phyloP scores from a whole-genome alignment of 2,329 filamentous ascomycete genomes.

The Aspergillus quadricinctus region DNA sequence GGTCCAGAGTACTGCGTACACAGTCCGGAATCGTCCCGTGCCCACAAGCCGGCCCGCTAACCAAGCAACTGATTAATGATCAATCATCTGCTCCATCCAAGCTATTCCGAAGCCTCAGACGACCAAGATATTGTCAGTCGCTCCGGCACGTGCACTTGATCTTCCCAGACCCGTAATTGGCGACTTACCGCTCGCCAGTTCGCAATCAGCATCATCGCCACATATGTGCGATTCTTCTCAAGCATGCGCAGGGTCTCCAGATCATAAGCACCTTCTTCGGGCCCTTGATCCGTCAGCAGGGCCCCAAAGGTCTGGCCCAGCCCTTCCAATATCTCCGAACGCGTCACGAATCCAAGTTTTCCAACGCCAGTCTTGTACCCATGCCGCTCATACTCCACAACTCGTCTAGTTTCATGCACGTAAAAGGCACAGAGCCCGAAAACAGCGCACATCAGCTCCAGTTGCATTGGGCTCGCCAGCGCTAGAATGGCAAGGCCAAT shows the following conservation, averaged over 20 bases:
- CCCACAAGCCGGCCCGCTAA: not conserved
- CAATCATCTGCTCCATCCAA: not conserved
- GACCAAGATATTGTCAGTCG: not conserved
- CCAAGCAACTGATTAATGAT: not conserved
- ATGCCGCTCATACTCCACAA: conserved; percentile 14
- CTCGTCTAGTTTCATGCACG: conserved; percentile 23
- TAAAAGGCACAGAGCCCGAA: conserved; percentile 35
- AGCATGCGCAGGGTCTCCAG: conserved; percentile 12
- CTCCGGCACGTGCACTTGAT: conserved; percentile 3
- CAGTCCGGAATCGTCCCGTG: not conserved
- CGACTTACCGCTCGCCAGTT: conserved; percentile 34
- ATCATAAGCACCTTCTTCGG: conserved; percentile 1
- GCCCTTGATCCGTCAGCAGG: conserved; percentile 23
- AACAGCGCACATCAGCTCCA: conserved; percentile 38
- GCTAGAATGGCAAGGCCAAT: conserved; percentile 36
- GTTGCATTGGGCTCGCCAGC: conserved; percentile 34
- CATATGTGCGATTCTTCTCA: conserved; percentile 25
- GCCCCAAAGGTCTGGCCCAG: conserved; percentile 31
- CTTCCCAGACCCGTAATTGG: conserved; percentile 29
- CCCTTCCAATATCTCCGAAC: conserved; percentile 22
- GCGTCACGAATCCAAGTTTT: conserved; percentile 18
- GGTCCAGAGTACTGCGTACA: not conserved
- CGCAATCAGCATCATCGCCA: conserved; percentile 31
- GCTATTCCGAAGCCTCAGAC: not conserved
- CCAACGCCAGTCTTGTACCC: conserved; percentile 12